These are phyloP conservation scores for Camelina sativa DNA, from an alignment of 345 rosid genomes.

Conservation along the genomic window DNA sequence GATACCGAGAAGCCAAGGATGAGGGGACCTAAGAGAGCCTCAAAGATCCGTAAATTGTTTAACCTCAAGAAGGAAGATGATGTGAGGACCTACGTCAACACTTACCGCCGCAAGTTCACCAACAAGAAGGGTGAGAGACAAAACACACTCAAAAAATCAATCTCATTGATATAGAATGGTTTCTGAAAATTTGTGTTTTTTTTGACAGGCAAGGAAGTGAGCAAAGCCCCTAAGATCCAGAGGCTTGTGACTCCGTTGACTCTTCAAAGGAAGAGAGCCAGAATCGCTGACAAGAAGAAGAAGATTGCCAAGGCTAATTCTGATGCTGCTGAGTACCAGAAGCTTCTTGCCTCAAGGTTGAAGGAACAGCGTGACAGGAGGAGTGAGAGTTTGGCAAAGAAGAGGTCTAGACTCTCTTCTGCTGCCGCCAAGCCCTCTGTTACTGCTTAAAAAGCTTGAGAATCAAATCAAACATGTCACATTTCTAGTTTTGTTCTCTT, in stretches of 20 bases:
- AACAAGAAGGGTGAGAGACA: slow-evolving; percentile 49
- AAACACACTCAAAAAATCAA: neutral
- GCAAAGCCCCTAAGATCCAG: slow-evolving; percentile 92
- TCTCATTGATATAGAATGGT: neutral
- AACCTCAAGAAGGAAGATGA: slow-evolving; percentile 80
- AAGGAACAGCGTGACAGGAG: slow-evolving; percentile 78
- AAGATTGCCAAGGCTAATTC: slow-evolving; percentile 80
- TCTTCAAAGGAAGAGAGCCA: slow-evolving; percentile 81
- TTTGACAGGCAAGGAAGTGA: slow-evolving; percentile 73
- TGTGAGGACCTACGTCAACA: slow-evolving; percentile 80
- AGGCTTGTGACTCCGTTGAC: slow-evolving; percentile 85
- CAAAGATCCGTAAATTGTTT: slow-evolving; percentile 77
- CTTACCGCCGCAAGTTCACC: slow-evolving; percentile 77
- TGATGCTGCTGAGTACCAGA: slow-evolving; percentile 88
- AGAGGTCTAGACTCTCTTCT: slow-evolving; percentile 79
- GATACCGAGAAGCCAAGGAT: slow-evolving; percentile 79
- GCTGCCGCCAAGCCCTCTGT: slow-evolving; percentile 77
- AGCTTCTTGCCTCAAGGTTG: slow-evolving; percentile 83
- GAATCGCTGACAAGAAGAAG: slow-evolving; percentile 84
- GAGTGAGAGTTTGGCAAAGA: slow-evolving; percentile 92
- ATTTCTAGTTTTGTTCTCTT: slow-evolving; percentile 15
- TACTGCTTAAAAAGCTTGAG: slow-evolving; percentile 48
- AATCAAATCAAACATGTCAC: neutral
- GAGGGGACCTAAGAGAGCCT: slow-evolving; percentile 89
- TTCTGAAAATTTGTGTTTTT: neutral